phyloP scores from a whole-genome alignment of 176 grass and related monocot genomes.

The Bothriochloa decipiens region DNA sequence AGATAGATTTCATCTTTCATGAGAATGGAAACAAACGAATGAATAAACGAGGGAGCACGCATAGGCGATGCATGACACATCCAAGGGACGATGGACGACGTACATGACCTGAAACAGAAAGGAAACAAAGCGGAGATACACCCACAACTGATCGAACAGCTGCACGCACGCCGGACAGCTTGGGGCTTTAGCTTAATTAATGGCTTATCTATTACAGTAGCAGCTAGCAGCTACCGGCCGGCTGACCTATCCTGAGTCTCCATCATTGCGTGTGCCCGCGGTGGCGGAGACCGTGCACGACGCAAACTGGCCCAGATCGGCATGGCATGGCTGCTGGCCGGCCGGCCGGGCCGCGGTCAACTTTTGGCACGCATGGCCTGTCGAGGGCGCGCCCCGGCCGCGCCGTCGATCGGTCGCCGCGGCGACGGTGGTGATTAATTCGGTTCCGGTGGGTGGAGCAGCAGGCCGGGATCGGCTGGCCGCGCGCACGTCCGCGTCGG shows the following conservation, averaged over 20 bases:
- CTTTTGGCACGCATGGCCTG: neutral
- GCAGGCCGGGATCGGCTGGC: neutral
- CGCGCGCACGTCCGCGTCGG: constrained; percentile 1
- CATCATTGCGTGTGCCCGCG: constrained; percentile 11
- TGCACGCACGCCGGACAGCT: neutral
- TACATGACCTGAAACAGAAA: neutral
- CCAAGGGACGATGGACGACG: no score
- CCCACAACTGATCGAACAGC: neutral
- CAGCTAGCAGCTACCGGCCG: neutral
- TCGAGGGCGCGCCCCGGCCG: neutral
- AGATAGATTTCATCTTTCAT: neutral
- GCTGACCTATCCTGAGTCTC: neutral
- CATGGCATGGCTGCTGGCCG: neutral
- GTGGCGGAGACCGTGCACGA: constrained; percentile 32
- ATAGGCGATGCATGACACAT: neutral
- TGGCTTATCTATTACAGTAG: neutral
- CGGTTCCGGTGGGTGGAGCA: constrained; percentile 18
- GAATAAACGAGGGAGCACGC: neutral
- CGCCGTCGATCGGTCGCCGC: neutral
- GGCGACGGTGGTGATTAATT: constrained; percentile 2
- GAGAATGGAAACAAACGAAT: neutral
- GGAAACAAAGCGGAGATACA: constrained; percentile 35
- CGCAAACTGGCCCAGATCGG: neutral
- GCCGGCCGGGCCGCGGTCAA: neutral
- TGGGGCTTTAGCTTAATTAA: neutral